Percentiles rank a stretch among this genome's conserved stretches.
These are phyloP conservation scores for Melastoma candidum DNA, from an alignment of 441 rosid genomes.

Conservation along the genomic window DNA sequence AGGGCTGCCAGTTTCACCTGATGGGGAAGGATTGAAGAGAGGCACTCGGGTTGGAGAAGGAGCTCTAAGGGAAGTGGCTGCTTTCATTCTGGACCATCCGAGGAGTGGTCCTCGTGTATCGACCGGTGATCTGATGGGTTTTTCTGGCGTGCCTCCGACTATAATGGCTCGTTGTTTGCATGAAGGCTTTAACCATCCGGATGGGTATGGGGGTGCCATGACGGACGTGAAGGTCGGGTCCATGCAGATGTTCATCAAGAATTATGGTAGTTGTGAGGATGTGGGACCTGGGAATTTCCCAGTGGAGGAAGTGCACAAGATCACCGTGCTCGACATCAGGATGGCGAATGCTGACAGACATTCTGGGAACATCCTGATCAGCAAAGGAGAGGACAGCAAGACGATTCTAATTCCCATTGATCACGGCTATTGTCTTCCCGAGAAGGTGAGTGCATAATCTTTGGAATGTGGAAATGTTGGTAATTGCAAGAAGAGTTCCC, in stretches of 20 bases:
- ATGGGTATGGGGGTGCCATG: constrained; percentile 26
- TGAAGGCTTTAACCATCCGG: constrained; percentile 55
- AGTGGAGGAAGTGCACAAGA: constrained; percentile 78
- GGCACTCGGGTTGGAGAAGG: constrained; percentile 90
- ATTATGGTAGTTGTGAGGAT: constrained; percentile 78
- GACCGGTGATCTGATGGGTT: too few relatives aligned
- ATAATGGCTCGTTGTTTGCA: constrained; percentile 19
- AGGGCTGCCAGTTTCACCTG: constrained; percentile 48
- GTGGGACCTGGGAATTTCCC: constrained; percentile 79
- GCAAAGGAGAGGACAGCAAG: constrained; percentile 46
- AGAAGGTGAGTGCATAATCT: constrained; percentile 42
- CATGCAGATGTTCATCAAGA: constrained; percentile 82
- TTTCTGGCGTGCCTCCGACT: too few relatives aligned
- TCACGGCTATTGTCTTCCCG: constrained; percentile 95
- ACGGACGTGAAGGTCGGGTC: constrained; percentile 73
- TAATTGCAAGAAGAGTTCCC: not conserved
- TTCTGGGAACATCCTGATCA: constrained; percentile 68
- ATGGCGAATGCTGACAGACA: constrained; percentile 91
- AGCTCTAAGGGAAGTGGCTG: constrained; percentile 80
- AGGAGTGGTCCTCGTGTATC: too few relatives aligned
- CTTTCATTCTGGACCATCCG: constrained; percentile 5
- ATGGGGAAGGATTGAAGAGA: constrained; percentile 20
- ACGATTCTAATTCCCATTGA: constrained; percentile 81
- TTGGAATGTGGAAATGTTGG: too few relatives aligned
- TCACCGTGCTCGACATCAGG: constrained; percentile 74